phyloP scores from a whole-genome alignment of 2,329 filamentous ascomycete species.

The Verticillium albo-atrum region DNA sequence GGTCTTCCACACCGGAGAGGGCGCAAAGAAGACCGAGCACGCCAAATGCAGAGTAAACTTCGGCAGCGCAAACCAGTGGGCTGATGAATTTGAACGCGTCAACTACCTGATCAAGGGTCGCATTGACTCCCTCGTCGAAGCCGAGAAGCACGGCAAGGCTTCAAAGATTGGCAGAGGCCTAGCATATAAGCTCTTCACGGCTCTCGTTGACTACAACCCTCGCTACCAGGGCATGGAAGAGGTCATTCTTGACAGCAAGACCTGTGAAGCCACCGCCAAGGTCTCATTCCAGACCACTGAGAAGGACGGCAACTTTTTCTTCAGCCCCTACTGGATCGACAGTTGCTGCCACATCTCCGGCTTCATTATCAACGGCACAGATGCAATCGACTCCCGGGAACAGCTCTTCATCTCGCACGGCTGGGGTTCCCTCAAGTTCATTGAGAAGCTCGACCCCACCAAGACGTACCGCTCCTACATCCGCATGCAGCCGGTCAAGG shows the following conservation, averaged over 20 bases:
- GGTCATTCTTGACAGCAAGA: slow-evolving; percentile 47
- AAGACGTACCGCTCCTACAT: slow-evolving; percentile 54
- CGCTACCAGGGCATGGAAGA: slow-evolving; percentile 55
- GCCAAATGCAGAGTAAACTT: slow-evolving; percentile 56
- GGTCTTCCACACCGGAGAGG: slow-evolving; percentile 55
- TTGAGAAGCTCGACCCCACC: slow-evolving; percentile 35
- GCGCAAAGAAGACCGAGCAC: slow-evolving; percentile 55
- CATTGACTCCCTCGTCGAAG: slow-evolving; percentile 52
- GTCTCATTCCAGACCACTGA: slow-evolving; percentile 42
- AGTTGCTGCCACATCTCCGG: slow-evolving; percentile 55
- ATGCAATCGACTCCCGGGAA: slow-evolving; percentile 48
- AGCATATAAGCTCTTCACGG: slow-evolving; percentile 67
- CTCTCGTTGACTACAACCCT: slow-evolving; percentile 51
- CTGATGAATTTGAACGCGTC: slow-evolving; percentile 61
- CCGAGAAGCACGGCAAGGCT: slow-evolving; percentile 60
- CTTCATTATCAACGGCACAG: slow-evolving; percentile 57
- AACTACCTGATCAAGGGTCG: slow-evolving; percentile 65
- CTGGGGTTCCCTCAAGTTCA: slow-evolving; percentile 49
- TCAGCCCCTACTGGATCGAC: slow-evolving; percentile 56
- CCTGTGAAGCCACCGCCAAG: slow-evolving; percentile 37
- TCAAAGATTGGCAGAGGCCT: slow-evolving; percentile 71
- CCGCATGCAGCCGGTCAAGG: slow-evolving; percentile 51
- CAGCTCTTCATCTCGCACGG: slow-evolving; percentile 57
- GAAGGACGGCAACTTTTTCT: slow-evolving; percentile 48
- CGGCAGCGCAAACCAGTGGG: slow-evolving; percentile 56